Evolutionary conservation across 148 eudicot genomes (phyloP).

Genomic region (Suaeda aralocaspica): DNA sequence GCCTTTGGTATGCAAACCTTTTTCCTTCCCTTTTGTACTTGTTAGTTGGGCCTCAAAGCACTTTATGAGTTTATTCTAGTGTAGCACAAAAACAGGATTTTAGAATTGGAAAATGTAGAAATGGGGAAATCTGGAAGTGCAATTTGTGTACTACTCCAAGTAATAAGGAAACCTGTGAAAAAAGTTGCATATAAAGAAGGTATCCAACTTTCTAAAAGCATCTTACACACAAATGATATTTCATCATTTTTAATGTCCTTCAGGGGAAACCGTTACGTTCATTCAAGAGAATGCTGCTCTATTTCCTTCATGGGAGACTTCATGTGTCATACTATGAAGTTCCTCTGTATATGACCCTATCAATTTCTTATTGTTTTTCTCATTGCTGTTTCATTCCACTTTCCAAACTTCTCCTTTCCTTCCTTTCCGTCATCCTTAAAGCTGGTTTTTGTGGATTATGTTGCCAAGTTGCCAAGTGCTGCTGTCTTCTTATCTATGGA

Average conservation of each 20-base stretch:
- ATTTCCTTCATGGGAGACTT: too few species aligned
- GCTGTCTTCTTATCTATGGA: neutral
- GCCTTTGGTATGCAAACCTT: conserved; percentile 61
- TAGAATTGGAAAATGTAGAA: neutral
- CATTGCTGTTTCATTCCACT: neutral
- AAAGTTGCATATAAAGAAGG: too few species aligned
- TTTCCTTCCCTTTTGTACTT: conserved; percentile 7
- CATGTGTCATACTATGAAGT: neutral
- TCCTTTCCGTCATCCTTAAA: neutral
- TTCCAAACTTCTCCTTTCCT: neutral
- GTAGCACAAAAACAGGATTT: neutral
- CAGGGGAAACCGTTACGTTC: too few species aligned
- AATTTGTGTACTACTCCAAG: too few species aligned
- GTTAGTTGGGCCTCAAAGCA: neutral
- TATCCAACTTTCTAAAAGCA: too few species aligned
- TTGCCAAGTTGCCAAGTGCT: neutral
- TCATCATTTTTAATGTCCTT: too few species aligned
- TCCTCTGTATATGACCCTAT: neutral
- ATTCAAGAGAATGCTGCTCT: too few species aligned
- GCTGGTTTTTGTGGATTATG: neutral
- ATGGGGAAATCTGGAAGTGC: too few species aligned
- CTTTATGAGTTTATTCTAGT: too few species aligned
- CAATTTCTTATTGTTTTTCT: neutral
- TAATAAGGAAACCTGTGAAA: neutral
- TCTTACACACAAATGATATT: too few species aligned